Conservation (phyloP, 164 flowering plant species). For the Berberis vulgaris region DNA sequence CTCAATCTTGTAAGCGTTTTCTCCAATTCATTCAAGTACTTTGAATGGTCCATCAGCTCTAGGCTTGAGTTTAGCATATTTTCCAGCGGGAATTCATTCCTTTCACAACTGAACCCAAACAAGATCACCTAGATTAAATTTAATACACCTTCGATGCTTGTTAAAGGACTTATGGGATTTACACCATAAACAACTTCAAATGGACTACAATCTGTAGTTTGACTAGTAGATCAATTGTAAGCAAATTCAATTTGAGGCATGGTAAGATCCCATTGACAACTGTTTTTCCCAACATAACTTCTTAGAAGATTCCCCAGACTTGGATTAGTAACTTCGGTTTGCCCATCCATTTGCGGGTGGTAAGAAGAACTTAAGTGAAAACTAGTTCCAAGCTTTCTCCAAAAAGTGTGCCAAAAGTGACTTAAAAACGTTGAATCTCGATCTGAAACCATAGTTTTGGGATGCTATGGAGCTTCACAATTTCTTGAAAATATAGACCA, state of each 20-base stretch:
- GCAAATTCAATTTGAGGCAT: slow-evolving; percentile 4
- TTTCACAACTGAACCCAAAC: slow-evolving; percentile 18
- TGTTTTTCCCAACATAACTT: neutral
- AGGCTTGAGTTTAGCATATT: slow-evolving; percentile 4
- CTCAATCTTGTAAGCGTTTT: slow-evolving; percentile 18
- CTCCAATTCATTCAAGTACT: slow-evolving; percentile 5
- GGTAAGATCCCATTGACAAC: neutral
- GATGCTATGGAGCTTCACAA: slow-evolving; percentile 6
- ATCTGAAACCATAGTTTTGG: slow-evolving; percentile 1
- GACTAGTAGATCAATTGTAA: neutral
- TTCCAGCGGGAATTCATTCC: slow-evolving; percentile 8
- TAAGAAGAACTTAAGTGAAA: neutral
- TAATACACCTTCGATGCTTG: neutral
- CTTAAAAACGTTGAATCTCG: slow-evolving; percentile 5
- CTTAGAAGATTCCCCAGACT: neutral
- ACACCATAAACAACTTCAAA: slow-evolving; percentile 11
- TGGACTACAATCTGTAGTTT: neutral
- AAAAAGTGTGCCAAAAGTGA: slow-evolving; percentile 8
- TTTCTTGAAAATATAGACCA: slow-evolving; percentile 1
- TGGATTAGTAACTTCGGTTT: neutral
- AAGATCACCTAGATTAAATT: slow-evolving; percentile 10
- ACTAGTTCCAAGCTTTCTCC: slow-evolving; percentile 3
- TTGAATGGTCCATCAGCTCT: neutral
- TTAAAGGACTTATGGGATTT: slow-evolving; percentile 10
- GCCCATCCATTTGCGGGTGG: neutral